A percentile compares a stretch with the other conserved stretches of the same genome.
phyloP scores from a whole-genome alignment of 2,329 filamentous ascomycete species.

The Paraphoma sp. region DNA sequence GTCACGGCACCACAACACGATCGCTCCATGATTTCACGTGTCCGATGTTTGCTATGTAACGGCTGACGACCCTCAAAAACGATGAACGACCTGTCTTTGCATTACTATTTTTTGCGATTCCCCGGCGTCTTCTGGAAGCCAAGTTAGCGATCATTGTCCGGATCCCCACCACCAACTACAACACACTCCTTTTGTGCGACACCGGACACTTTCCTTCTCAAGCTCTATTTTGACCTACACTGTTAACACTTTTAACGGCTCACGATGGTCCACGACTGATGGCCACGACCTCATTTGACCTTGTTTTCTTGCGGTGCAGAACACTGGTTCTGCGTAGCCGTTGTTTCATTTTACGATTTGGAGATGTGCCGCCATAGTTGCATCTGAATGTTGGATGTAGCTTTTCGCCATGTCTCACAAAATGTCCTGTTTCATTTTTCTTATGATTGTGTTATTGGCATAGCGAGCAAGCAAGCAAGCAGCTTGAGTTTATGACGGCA shows the following conservation, averaged over 20 bases:
- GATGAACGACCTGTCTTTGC: slow-evolving; percentile 37
- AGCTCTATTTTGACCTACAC: slow-evolving; percentile 17
- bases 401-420: slow-evolving; percentile 3
- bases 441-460: slow-evolving; percentile 49
- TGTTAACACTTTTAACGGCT: slow-evolving; percentile 27
- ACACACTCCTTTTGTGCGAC: slow-evolving; percentile 35
- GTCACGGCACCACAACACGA: slow-evolving; percentile 28
- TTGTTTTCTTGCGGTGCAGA: slow-evolving; percentile 16
- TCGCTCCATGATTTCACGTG: slow-evolving; percentile 35
- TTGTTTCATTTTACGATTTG: slow-evolving; percentile 12
- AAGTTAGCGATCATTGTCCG: slow-evolving; percentile 37
- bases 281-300: slow-evolving; percentile 26
- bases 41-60: slow-evolving; percentile 39
- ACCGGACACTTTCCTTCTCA: slow-evolving; percentile 29
- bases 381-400: slow-evolving; percentile 9
- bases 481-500: slow-evolving; percentile 12
- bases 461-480: slow-evolving; percentile 40
- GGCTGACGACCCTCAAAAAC: slow-evolving; percentile 45
- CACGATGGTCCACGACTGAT: slow-evolving; percentile 36
- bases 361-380: slow-evolving; percentile 8
- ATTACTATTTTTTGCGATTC: slow-evolving; percentile 41
- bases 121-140: slow-evolving; percentile 44
- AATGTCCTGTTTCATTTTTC: slow-evolving; percentile 19
- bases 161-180: slow-evolving; percentile 35
- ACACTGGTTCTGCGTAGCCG: background rate